These are phyloP conservation scores for Sclerotinia trifoliorum DNA, from an alignment of 2,329 filamentous ascomycete genomes.

Conservation along the genomic window DNA sequence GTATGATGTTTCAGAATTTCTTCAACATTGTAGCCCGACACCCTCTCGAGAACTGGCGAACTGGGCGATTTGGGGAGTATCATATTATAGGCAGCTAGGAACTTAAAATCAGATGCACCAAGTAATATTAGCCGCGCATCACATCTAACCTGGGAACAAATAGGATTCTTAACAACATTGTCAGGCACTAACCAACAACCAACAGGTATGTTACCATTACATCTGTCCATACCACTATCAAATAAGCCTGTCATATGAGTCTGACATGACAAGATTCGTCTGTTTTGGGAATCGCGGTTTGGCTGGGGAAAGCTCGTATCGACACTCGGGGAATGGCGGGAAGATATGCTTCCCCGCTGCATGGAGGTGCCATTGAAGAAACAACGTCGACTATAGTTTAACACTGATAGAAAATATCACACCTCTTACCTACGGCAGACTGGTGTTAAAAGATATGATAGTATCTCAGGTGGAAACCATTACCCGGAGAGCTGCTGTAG, in stretches of 20 bases:
- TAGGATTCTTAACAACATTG: not conserved
- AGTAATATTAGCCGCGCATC: not conserved
- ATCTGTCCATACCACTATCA: not conserved
- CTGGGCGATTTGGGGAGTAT: not conserved
- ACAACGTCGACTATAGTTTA: not conserved
- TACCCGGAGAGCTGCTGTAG: not conserved
- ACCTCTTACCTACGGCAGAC: not conserved
- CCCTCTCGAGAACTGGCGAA: not conserved
- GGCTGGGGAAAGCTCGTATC: not conserved
- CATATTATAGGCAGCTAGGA: not conserved
- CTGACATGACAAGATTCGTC: not conserved
- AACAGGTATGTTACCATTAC: not conserved
- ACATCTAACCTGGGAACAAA: not conserved
- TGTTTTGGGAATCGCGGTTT: not conserved
- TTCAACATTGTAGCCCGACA: not conserved
- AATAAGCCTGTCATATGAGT: not conserved
- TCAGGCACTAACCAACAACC: not conserved
- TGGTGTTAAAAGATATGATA: not conserved
- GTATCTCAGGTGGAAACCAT: not conserved
- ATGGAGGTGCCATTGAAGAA: conserved; percentile 4
- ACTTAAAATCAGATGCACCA: not conserved
- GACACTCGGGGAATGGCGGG: not conserved
- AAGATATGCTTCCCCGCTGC: conserved; percentile 6
- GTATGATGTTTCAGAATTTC: conserved; percentile 9
- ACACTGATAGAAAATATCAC: not conserved